Evolutionary conservation across 768 basidiomycete genomes (phyloP).

Genomic region (Megacollybia marginata): DNA sequence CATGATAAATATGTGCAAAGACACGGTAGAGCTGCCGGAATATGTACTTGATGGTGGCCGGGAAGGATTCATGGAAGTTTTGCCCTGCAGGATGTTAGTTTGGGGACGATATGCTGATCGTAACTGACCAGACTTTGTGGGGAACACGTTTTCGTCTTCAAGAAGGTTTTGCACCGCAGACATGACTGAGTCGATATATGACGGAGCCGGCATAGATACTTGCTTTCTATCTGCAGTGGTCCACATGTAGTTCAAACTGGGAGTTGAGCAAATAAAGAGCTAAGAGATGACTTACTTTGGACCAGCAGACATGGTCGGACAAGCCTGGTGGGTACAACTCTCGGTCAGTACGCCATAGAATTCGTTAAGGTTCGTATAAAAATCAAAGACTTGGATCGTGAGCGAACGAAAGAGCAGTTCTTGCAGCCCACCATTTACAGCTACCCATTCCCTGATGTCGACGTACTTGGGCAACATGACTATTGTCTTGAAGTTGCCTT

Average conservation of each 20-base stretch:
- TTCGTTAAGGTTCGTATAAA: constrained; percentile 94
- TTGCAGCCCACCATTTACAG: constrained; percentile 71
- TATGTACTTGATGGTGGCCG: constrained; percentile 84
- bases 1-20: constrained; percentile 95
- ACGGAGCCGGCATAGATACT: constrained; percentile 84
- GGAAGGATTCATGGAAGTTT: constrained; percentile 82
- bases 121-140: constrained; percentile 82
- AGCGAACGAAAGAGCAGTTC: neutral
- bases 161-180: constrained; percentile 92
- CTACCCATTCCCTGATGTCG: constrained; percentile 96
- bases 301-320: constrained; percentile 90
- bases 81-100: constrained; percentile 44
- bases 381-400: constrained; percentile 73
- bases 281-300: constrained; percentile 48
- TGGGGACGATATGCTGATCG: neutral
- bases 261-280: neutral
- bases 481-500: constrained; percentile 98
- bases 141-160: constrained; percentile 92
- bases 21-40: constrained; percentile 96
- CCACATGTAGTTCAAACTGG: constrained; percentile 90
- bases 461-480: constrained; percentile 94
- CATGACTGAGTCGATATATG: constrained; percentile 98
- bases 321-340: constrained; percentile 83
- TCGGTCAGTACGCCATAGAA: constrained; percentile 95
- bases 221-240: constrained; percentile 87